A percentile compares a stretch with the other conserved stretches of the same genome.
These are phyloP conservation scores for Amphibolis antarctica DNA, from an alignment of 106 monocot species.

Conservation along the genomic window DNA sequence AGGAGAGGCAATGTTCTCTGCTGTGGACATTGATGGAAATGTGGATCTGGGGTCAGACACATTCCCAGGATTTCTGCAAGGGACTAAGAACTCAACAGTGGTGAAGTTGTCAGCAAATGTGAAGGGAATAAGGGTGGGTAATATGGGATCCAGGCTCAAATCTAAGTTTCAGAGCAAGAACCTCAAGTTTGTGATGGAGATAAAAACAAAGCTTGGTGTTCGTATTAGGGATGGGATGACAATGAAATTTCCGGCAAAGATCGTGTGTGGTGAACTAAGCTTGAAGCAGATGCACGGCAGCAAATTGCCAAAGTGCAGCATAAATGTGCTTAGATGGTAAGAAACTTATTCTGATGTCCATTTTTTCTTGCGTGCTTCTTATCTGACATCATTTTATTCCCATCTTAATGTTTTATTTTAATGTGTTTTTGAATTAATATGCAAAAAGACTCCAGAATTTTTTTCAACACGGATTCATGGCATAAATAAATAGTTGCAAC, in stretches of 20 bases:
- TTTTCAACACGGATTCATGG: too few relatives aligned
- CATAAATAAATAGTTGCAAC: too few relatives aligned
- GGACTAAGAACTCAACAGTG: constrained; percentile 27
- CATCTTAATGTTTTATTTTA: too few relatives aligned
- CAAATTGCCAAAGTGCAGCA: constrained; percentile 18
- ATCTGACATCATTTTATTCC: too few relatives aligned
- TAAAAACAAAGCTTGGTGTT: constrained; percentile 26
- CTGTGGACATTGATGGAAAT: constrained; percentile 37
- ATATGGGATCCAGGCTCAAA: constrained; percentile 31
- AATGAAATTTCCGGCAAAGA: constrained; percentile 29
- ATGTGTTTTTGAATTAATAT: too few relatives aligned
- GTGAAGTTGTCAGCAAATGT: constrained; percentile 15
- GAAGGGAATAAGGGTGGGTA: constrained; percentile 40
- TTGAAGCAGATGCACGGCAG: constrained; percentile 28
- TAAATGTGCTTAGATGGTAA: constrained; percentile 12
- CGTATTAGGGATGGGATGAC: constrained; percentile 12
- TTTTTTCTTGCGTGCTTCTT: background rate
- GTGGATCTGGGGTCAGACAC: constrained; percentile 22
- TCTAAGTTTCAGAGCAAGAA: constrained; percentile 22
- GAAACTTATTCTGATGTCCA: background rate
- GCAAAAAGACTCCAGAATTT: too few relatives aligned
- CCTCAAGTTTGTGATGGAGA: constrained; percentile 26
- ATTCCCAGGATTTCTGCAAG: constrained; percentile 26
- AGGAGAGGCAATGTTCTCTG: constrained; percentile 19
- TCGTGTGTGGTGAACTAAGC: constrained; percentile 29